phyloP scores from a whole-genome alignment of 129 eudicot genomes.

The Arctium lappa region DNA sequence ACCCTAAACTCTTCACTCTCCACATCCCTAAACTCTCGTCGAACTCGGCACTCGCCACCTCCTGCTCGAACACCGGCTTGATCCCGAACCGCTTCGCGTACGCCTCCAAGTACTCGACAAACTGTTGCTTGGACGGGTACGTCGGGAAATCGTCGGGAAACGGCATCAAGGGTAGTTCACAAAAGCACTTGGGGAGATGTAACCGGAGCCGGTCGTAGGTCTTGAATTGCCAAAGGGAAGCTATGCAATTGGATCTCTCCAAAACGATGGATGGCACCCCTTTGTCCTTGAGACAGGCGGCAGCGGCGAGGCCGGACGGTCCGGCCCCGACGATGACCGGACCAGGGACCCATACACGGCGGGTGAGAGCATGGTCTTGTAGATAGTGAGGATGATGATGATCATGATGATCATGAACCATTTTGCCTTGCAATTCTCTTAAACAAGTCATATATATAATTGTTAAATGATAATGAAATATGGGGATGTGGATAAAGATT shows the following conservation, averaged over 20 bases:
- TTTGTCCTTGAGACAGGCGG: constrained; percentile 62
- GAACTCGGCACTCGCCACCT: constrained; percentile 60
- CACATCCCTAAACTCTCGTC: constrained; percentile 61
- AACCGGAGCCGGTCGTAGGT: constrained; percentile 79
- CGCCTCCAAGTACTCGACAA: constrained; percentile 55
- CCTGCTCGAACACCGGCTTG: constrained; percentile 56
- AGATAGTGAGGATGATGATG: constrained; percentile 8
- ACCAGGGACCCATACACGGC: constrained; percentile 50
- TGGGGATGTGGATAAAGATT: not conserved
- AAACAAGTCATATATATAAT: not conserved
- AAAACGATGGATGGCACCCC: constrained; percentile 59
- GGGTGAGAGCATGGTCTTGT: not conserved
- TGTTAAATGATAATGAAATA: not conserved
- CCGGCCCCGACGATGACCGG: constrained; percentile 94
- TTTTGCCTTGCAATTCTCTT: constrained; percentile 61
- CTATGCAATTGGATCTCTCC: constrained; percentile 76
- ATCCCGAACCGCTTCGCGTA: constrained; percentile 64
- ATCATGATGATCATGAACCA: constrained; percentile 43
- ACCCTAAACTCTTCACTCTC: constrained; percentile 58
- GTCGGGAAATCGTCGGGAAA: constrained; percentile 66
- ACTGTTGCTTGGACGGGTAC: constrained; percentile 81
- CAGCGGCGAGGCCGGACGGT: constrained; percentile 76
- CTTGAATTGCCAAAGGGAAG: constrained; percentile 82
- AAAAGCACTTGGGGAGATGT: constrained; percentile 82
- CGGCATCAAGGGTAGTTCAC: constrained; percentile 92